Conservation (phyloP, 2,329 filamentous ascomycete species). For the Thelonectria olida region DNA sequence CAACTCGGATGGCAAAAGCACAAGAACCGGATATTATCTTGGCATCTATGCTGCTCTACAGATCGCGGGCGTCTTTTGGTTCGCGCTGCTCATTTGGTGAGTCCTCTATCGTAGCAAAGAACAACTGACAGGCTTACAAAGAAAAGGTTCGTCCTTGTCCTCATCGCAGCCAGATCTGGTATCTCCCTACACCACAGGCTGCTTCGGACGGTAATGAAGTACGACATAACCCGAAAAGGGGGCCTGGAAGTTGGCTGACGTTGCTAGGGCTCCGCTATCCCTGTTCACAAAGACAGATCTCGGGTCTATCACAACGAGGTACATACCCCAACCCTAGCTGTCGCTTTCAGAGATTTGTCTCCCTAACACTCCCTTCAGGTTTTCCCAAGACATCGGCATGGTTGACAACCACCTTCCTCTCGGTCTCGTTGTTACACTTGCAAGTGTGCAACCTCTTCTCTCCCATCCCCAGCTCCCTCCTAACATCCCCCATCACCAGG, state of each 20-base stretch:
- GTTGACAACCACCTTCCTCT: slow-evolving; percentile 53
- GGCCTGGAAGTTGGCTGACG: not conserved
- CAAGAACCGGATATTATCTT: slow-evolving; percentile 32
- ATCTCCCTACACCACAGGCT: slow-evolving; percentile 37
- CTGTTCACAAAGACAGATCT: slow-evolving; percentile 52
- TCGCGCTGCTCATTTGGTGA: slow-evolving; percentile 34
- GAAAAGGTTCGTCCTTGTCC: slow-evolving; percentile 41
- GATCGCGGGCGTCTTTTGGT: slow-evolving; percentile 30
- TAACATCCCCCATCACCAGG: slow-evolving; percentile 40
- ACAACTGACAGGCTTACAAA: not conserved
- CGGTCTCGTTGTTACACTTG: slow-evolving; percentile 44
- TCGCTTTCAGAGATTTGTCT: not conserved
- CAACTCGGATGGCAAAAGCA: slow-evolving; percentile 13
- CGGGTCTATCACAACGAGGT: slow-evolving; percentile 53
- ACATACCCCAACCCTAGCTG: not conserved
- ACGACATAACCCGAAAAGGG: rapidly evolving
- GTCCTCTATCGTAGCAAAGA: not conserved
- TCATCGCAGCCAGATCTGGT: slow-evolving; percentile 40
- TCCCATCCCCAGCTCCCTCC: not conserved
- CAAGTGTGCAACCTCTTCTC: slow-evolving; percentile 43
- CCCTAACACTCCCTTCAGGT: slow-evolving; percentile 37
- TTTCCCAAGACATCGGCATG: slow-evolving; percentile 55
- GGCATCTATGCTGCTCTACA: slow-evolving; percentile 40
- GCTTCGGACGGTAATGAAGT: slow-evolving; percentile 35
- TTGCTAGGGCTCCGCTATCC: slow-evolving; percentile 48